phyloP scores from a whole-genome alignment of 495 filamentous ascomycete genomes.

The Xylaria palmicola region DNA sequence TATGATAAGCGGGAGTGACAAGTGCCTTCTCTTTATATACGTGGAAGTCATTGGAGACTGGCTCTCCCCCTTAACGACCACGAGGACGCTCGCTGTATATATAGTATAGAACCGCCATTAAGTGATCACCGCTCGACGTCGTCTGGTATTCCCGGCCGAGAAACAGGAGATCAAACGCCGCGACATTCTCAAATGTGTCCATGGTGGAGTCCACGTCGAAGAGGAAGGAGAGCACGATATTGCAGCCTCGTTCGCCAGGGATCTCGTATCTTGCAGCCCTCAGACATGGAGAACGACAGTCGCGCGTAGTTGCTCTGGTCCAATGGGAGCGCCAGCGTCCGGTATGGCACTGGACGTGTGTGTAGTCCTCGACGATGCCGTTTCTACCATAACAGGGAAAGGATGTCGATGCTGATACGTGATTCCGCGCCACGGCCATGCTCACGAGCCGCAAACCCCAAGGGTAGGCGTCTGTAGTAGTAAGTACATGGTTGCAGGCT shows the following conservation, averaged over 20 bases:
- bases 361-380: neutral
- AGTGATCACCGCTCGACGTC: constrained; percentile 1
- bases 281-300: neutral
- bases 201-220: constrained; percentile 4
- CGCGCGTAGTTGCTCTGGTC: neutral
- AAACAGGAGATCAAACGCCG: constrained; percentile 8
- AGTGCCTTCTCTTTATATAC: neutral
- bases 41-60: neutral
- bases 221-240: neutral
- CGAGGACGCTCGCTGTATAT: neutral
- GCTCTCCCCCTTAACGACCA: neutral
- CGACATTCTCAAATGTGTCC: neutral
- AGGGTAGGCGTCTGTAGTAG: neutral
- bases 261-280: constrained; percentile 1
- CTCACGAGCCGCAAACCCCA: neutral
- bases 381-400: neutral
- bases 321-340: neutral
- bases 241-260: neutral
- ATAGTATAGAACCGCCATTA: neutral
- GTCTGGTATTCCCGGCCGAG: neutral
- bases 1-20: neutral
- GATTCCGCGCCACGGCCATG: neutral
- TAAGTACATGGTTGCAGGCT: neutral
- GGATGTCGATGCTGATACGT: neutral
- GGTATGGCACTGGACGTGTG: neutral